A percentile compares a stretch with the other conserved stretches of the same genome.
Conservation (phyloP, 2,329 filamentous ascomycete species). For the Arachnomyces sp. region DNA sequence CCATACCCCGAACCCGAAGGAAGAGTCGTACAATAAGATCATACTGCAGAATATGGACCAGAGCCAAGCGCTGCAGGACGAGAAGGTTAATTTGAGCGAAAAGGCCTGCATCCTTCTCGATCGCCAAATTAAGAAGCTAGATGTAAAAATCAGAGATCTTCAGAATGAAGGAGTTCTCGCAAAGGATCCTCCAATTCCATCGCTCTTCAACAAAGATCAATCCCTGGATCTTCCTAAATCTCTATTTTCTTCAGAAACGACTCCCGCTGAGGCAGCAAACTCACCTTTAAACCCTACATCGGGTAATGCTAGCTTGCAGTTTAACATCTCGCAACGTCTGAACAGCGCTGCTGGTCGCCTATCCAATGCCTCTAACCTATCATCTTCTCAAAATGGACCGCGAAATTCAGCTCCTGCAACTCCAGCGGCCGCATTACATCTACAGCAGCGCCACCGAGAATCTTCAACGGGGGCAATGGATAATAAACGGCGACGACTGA, state of each 20-base stretch:
- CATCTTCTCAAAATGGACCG: slow-evolving; percentile 27
- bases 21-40: slow-evolving; percentile 52
- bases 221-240: slow-evolving; percentile 41
- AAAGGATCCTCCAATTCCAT: slow-evolving; percentile 53
- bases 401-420: slow-evolving; percentile 40
- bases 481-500: slow-evolving; percentile 53
- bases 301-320: slow-evolving; percentile 47
- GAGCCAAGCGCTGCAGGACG: slow-evolving; percentile 51
- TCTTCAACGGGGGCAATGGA: slow-evolving; percentile 48
- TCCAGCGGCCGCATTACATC: slow-evolving; percentile 32
- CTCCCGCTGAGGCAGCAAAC: slow-evolving; percentile 35
- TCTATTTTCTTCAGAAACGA: slow-evolving; percentile 40
- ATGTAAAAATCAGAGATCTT: slow-evolving; percentile 54
- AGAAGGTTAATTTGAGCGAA: slow-evolving; percentile 55
- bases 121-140: slow-evolving; percentile 56
- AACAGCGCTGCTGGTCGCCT: slow-evolving; percentile 29
- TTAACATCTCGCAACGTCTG: slow-evolving; percentile 45
- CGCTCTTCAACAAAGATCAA: slow-evolving; percentile 44
- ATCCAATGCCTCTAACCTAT: slow-evolving; percentile 32
- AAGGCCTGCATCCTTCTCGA: slow-evolving; percentile 55
- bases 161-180: slow-evolving; percentile 53
- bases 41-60: slow-evolving; percentile 53
- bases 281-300: slow-evolving; percentile 49
- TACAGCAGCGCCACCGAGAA: slow-evolving; percentile 45
- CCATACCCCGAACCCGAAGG: slow-evolving; percentile 55